phyloP scores from a whole-genome alignment of 106 monocot genomes.

The Platanthera zijinensis region DNA sequence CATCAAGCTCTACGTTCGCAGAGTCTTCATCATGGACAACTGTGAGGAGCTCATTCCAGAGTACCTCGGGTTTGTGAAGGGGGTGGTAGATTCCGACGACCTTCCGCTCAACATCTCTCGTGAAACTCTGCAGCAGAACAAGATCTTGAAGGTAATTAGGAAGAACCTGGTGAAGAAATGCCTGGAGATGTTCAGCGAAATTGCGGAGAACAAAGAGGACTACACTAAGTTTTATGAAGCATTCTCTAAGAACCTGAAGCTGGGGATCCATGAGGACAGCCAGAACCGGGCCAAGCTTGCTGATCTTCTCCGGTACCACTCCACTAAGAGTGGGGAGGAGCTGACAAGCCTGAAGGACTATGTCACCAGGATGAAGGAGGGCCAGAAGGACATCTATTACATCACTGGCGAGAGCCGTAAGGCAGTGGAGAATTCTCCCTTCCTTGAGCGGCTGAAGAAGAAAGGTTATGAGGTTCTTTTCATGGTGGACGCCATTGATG shows the following conservation, averaged over 20 bases:
- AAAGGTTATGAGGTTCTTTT: slow-evolving; percentile 44
- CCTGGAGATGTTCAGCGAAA: slow-evolving; percentile 31
- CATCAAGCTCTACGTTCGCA: slow-evolving; percentile 37
- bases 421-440: slow-evolving; percentile 45
- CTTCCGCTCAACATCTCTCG: slow-evolving; percentile 41
- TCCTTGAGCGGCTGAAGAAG: slow-evolving; percentile 39
- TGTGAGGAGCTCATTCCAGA: slow-evolving; percentile 45
- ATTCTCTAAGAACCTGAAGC: slow-evolving; percentile 40
- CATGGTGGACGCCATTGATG: slow-evolving; percentile 49
- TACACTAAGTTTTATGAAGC: slow-evolving; percentile 45
- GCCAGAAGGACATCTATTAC: slow-evolving; percentile 44
- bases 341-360: slow-evolving; percentile 45
- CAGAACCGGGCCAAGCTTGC: slow-evolving; percentile 20
- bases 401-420: slow-evolving; percentile 45
- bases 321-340: slow-evolving; percentile 43
- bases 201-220: slow-evolving; percentile 40
- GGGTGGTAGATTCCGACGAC: slow-evolving; percentile 43
- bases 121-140: slow-evolving; percentile 41
- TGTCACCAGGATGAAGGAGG: slow-evolving; percentile 44
- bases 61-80: slow-evolving; percentile 37
- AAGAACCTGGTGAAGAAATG: slow-evolving; percentile 43
- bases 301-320: slow-evolving; percentile 24
- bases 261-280: slow-evolving; percentile 28
- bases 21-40: slow-evolving; percentile 50
- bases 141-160: slow-evolving; percentile 37